phyloP scores from a whole-genome alignment of 2,329 filamentous ascomycete species.

The Escovopsis weberi region DNA sequence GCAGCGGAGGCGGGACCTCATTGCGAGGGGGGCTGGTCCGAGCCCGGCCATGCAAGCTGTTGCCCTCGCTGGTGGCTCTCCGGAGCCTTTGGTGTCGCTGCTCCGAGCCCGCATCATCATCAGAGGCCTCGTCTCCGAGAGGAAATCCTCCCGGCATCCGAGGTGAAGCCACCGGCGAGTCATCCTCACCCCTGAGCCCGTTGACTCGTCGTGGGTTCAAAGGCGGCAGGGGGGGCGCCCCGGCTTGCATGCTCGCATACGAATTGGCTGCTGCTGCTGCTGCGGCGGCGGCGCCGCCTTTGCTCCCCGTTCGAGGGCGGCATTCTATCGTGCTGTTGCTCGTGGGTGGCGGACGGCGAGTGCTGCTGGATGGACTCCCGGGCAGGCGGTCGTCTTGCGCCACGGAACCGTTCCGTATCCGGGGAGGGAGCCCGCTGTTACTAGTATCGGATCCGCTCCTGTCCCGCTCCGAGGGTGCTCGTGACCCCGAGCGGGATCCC shows the following conservation, averaged over 20 bases:
- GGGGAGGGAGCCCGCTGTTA: constrained; percentile 25
- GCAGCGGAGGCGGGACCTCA: constrained; percentile 14
- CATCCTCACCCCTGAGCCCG: constrained; percentile 20
- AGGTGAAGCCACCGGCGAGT: constrained; percentile 9
- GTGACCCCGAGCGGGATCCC: constrained; percentile 15
- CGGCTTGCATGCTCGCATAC: constrained; percentile 13
- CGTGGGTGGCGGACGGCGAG: constrained; percentile 6
- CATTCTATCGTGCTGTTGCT: constrained; percentile 5
- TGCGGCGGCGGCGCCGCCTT: constrained; percentile 19
- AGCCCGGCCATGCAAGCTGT: constrained; percentile 16
- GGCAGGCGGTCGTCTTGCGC: constrained; percentile 15
- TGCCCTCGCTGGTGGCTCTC: constrained; percentile 28
- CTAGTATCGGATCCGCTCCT: constrained; percentile 43
- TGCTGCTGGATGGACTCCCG: constrained; percentile 4
- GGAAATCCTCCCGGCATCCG: constrained; percentile 9
- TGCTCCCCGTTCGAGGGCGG: constrained; percentile 24
- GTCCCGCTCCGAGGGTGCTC: constrained; percentile 29
- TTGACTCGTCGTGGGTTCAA: constrained; percentile 43
- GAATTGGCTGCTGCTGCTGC: constrained; percentile 24
- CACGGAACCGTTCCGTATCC: constrained; percentile 20
- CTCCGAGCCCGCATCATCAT: constrained; percentile 25
- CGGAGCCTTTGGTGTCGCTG: constrained; percentile 26
- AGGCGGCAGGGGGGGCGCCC: constrained; percentile 38
- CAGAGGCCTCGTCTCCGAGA: constrained; percentile 13
- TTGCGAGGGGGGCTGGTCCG: constrained; percentile 15